phyloP scores from a whole-genome alignment of 345 rosid species.

The Cardamine chenopodiifolia region DNA sequence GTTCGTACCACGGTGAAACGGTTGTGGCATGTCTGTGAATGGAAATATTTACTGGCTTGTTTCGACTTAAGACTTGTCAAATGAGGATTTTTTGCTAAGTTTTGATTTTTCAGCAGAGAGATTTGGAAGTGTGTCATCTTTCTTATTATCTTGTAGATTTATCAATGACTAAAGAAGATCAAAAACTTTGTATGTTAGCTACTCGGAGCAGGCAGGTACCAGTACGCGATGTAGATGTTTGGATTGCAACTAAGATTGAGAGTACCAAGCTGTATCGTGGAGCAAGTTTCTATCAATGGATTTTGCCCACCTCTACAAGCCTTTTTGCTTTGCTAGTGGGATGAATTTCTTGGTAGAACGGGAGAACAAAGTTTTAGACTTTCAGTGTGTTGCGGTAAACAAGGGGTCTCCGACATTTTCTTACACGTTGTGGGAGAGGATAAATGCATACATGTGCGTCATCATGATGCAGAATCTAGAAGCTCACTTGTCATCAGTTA shows the following conservation, averaged over 20 bases:
- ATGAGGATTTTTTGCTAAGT: neutral
- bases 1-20: too few species aligned
- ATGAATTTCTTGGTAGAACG: neutral
- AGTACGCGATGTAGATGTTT: neutral
- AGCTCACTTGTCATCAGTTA: neutral
- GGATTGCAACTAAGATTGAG: neutral
- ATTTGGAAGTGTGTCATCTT: neutral
- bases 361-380: neutral
- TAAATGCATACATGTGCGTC: too few species aligned
- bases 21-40: too few species aligned
- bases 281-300: neutral
- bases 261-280: neutral
- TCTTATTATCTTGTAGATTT: neutral
- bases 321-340: neutral
- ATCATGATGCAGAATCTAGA: neutral
- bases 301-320: too few species aligned
- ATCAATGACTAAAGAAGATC: conserved; percentile 5
- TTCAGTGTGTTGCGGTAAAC: neutral
- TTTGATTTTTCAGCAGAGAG: neutral
- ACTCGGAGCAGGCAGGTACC: neutral
- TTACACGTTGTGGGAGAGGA: too few species aligned
- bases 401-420: neutral
- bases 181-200: neutral
- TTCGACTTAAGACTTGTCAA: too few species aligned
- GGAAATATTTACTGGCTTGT: too few species aligned